These are phyloP conservation scores for Syncephalastrum sp. DNA, from an alignment of 371 early-diverging fungal genomes.

Conservation along the genomic window DNA sequence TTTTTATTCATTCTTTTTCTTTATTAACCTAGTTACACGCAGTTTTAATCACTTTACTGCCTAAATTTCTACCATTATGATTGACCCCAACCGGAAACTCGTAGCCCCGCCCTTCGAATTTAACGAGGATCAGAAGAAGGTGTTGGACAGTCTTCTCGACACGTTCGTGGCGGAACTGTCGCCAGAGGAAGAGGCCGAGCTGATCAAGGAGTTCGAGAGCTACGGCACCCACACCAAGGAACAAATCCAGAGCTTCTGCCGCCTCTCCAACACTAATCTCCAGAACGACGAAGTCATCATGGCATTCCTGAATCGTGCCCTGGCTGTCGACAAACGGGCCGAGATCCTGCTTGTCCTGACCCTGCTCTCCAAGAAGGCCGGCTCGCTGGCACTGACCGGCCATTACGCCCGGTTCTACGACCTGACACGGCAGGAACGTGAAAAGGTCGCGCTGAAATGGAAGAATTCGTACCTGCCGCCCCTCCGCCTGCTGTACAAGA, in stretches of 20 bases:
- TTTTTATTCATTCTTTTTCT: too few relatives aligned
- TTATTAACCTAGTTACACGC: too few relatives aligned
- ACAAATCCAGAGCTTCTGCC: conserved; percentile 9
- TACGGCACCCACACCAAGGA: conserved; percentile 9
- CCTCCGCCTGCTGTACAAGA: conserved; percentile 42
- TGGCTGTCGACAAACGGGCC: conserved; percentile 34
- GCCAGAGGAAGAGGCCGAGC: conserved; percentile 27
- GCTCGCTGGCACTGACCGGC: conserved; percentile 59
- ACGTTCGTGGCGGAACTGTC: conserved; percentile 44
- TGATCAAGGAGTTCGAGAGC: conserved; percentile 16
- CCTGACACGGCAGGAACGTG: conserved; percentile 47
- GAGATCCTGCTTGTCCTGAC: conserved; percentile 31
- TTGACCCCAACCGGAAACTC: conserved; percentile 13
- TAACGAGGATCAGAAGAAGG: conserved; percentile 37
- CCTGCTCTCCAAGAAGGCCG: conserved; percentile 40
- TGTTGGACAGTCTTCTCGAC: conserved; percentile 43
- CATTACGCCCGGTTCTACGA: conserved; percentile 46
- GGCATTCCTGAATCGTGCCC: conserved; percentile 25
- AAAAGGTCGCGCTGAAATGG: conserved; percentile 46
- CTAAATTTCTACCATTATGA: background rate
- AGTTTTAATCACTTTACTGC: too few relatives aligned
- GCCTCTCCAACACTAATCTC: conserved; percentile 5
- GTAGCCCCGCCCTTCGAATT: conserved; percentile 14
- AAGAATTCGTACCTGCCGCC: conserved; percentile 45
- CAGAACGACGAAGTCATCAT: conserved; percentile 14